Conservation (phyloP, 2,329 filamentous ascomycete genomes). For the Penicillium polonicum region DNA sequence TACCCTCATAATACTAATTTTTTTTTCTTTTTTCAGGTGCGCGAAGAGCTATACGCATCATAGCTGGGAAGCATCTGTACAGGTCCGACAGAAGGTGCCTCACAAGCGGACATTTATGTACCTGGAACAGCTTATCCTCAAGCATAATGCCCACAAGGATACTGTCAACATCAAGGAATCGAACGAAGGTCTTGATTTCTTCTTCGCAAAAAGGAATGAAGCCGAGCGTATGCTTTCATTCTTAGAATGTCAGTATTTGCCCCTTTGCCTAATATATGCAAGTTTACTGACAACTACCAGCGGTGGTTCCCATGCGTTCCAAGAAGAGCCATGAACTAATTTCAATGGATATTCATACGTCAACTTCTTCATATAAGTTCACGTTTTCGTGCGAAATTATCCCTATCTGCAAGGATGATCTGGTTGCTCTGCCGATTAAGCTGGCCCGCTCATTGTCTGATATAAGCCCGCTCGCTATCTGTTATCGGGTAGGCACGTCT, state of each 20-base stretch:
- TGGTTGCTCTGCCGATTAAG: constrained; percentile 88
- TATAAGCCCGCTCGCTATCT: constrained; percentile 81
- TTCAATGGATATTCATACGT: constrained; percentile 80
- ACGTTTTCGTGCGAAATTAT: constrained; percentile 52
- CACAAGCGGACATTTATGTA: constrained; percentile 86
- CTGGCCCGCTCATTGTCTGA: constrained; percentile 85
- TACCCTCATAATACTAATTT: too few relatives aligned
- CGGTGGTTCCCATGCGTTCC: too few relatives aligned
- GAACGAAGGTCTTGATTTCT: constrained; percentile 95
- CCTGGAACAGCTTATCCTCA: constrained; percentile 92
- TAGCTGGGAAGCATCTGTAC: constrained; percentile 89
- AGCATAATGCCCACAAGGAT: constrained; percentile 86
- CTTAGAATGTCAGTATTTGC: background rate
- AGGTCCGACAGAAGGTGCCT: constrained; percentile 93
- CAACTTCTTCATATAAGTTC: too few relatives aligned
- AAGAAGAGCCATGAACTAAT: constrained; percentile 61
- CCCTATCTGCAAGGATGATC: constrained; percentile 94
- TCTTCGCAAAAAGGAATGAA: constrained; percentile 53
- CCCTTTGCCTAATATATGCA: background rate
- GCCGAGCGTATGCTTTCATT: background rate
- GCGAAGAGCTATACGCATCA: constrained; percentile 38
- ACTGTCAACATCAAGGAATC: constrained; percentile 98
- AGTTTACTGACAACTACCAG: background rate
- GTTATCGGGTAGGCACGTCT: constrained; percentile 82
- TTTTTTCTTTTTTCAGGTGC: too few relatives aligned